Evolutionary conservation across 2,329 filamentous ascomycete species (phyloP), one percentile per base, ranked within the genome.

Genomic region (Atkinsonella hypoxylon): DNA sequence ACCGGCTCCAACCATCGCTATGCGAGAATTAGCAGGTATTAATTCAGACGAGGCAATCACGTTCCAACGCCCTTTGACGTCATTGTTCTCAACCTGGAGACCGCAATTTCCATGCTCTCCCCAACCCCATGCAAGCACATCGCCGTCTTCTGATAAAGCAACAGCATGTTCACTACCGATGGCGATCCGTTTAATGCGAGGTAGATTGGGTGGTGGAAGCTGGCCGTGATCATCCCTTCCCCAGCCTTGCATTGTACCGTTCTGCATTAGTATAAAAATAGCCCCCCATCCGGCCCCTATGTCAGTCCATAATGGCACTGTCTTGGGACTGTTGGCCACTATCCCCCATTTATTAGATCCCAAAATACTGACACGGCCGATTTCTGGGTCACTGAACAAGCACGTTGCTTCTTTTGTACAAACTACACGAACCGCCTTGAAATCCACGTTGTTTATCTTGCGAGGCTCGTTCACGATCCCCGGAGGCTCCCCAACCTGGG

Each of bases 61-160:
- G 61, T 84, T 89, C 73, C 78, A 87, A 53, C 73, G 74, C 10
- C 78, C 83, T 56, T 83, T 84, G 44, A 89, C 81, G 65, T 87
- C 79, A 47, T 80, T 81, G 54, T 76, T 70, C 17, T 75, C 70
- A 54, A 81, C 79, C 12, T 77, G 72, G 36, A 81, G 78, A 3
- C 93, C 93, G 64, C 93, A 98, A 64, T 98, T 98, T 1, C 93
- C 93, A 68, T 98, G 93, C 67, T 97, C 91, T 2, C 89, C 90
- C 93, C 93, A 98, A 18, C 93, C 93, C 89, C 91, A 97, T 1
- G 87, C 79, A 46, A 94, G 68, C 1, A 95, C 80, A 47, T 83
- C 77, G 1, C 80, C 80, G 18, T 76, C 72, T 10, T 68, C 69
- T 0, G 85, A 81, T 26, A 91, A 67, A 9, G 82, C 87, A 55